Evolutionary conservation across 768 basidiomycete species (phyloP).

Genomic region (Harrya chromipes): DNA sequence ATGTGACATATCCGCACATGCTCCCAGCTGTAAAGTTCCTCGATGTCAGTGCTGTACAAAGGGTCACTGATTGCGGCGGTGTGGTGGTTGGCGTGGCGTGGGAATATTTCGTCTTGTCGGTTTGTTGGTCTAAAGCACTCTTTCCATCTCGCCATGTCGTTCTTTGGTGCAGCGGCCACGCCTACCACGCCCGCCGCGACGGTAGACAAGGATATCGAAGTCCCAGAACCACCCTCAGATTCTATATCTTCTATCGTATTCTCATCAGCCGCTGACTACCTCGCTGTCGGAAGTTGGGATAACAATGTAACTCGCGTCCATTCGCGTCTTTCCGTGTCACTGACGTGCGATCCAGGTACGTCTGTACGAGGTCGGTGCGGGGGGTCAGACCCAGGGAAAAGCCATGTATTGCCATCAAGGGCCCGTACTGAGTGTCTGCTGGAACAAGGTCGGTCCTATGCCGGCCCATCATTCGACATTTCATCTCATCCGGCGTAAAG

Average conservation of each 20-base stretch:
- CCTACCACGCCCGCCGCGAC: conserved; percentile 37
- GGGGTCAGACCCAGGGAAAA: conserved; percentile 81
- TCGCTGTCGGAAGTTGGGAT: conserved; percentile 94
- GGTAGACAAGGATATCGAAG: conserved; percentile 75
- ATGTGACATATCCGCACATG: too few species aligned
- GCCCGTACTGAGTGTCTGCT: conserved; percentile 83
- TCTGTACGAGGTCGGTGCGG: conserved; percentile 83
- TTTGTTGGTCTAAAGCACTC: neutral
- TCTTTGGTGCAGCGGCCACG: conserved; percentile 37
- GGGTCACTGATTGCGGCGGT: too few species aligned
- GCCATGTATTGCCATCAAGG: conserved; percentile 90
- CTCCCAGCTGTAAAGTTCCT: too few species aligned
- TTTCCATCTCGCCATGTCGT: conserved; percentile 35
- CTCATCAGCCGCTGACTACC: conserved; percentile 80
- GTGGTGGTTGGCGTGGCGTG: conserved; percentile 28
- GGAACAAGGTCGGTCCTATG: conserved; percentile 68
- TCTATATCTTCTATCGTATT: conserved; percentile 85
- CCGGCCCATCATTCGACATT: conserved; percentile 1
- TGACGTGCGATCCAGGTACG: conserved; percentile 58
- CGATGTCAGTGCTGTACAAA: too few species aligned
- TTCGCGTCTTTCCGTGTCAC: neutral
- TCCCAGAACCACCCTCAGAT: conserved; percentile 78
- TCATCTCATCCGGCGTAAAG: conserved; percentile 36
- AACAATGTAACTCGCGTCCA: conserved; percentile 58
- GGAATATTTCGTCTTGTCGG: conserved; percentile 11